Evolutionary conservation across 2,329 filamentous ascomycete genomes (phyloP).

Genomic region (Dactylellina cionopaga): DNA sequence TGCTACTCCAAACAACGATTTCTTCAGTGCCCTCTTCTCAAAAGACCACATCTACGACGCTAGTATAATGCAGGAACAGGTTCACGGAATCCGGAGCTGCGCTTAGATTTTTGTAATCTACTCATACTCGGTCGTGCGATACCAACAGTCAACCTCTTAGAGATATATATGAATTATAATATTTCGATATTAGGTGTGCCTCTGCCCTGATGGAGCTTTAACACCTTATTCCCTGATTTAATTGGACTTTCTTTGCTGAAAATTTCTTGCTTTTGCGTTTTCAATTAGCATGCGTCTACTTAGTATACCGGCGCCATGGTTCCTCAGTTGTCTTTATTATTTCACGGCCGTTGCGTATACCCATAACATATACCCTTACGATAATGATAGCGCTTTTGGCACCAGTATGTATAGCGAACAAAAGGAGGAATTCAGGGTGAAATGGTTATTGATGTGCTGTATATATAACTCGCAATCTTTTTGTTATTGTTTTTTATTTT

Average conservation of each 20-base stretch:
- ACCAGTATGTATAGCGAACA: neutral
- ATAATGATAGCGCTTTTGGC: constrained; percentile 2
- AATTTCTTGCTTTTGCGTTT: neutral
- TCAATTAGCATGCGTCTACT: constrained; percentile 1
- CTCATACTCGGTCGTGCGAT: too few species aligned
- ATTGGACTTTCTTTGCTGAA: neutral
- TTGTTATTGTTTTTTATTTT: neutral
- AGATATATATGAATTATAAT: too few species aligned
- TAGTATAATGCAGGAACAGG: constrained; percentile 6
- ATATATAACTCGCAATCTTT: neutral
- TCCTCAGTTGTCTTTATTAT: neutral
- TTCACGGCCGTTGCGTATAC: constrained; percentile 22
- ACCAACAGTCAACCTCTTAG: neutral
- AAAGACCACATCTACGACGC: neutral
- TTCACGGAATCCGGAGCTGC: constrained; percentile 20
- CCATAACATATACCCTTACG: constrained; percentile 22
- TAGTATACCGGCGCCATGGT: constrained; percentile 6
- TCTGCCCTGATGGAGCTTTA: too few species aligned
- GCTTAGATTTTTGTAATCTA: constrained; percentile 9
- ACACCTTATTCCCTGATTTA: neutral
- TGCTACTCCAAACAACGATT: neutral
- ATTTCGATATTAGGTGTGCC: neutral
- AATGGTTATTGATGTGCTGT: neutral
- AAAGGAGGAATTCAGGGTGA: neutral
- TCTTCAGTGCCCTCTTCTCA: constrained; percentile 26